Evolutionary conservation across 2,329 filamentous ascomycete species (phyloP).

Genomic region (Arachnopeziza araneosa): DNA sequence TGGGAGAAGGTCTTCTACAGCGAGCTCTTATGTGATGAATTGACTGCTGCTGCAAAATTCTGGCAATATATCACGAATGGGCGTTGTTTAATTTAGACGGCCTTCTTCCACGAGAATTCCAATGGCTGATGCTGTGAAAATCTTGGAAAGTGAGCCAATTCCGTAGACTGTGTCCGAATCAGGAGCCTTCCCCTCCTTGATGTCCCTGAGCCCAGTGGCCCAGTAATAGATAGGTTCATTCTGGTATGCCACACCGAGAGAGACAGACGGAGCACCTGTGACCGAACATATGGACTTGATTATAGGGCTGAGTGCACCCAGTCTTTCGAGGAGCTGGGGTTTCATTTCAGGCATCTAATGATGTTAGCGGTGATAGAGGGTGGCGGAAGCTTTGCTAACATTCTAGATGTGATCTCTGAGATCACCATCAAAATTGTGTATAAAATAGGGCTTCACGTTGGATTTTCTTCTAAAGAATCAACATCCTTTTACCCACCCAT

Average conservation of each 20-base stretch:
- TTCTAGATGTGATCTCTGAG: too few species aligned
- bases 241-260: not conserved
- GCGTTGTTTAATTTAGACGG: not conserved
- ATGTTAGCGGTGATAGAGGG: too few species aligned
- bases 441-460: too few species aligned
- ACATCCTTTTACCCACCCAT: too few species aligned
- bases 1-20: not conserved
- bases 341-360: too few species aligned
- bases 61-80: not conserved
- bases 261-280: not conserved
- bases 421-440: too few species aligned
- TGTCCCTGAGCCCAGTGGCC: not conserved
- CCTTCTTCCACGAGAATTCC: not conserved
- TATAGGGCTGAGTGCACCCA: not conserved
- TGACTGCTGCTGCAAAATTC: not conserved
- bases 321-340: not conserved
- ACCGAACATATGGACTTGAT: not conserved
- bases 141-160: not conserved
- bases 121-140: not conserved
- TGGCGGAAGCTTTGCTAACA: too few species aligned
- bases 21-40: not conserved
- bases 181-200: not conserved
- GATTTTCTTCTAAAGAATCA: too few species aligned
- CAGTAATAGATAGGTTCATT: not conserved
- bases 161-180: not conserved